Percentiles rank a stretch among this genome's conserved stretches.
Conservation (phyloP, 257 asterid species). For the Rauvolfia tetraphylla region DNA sequence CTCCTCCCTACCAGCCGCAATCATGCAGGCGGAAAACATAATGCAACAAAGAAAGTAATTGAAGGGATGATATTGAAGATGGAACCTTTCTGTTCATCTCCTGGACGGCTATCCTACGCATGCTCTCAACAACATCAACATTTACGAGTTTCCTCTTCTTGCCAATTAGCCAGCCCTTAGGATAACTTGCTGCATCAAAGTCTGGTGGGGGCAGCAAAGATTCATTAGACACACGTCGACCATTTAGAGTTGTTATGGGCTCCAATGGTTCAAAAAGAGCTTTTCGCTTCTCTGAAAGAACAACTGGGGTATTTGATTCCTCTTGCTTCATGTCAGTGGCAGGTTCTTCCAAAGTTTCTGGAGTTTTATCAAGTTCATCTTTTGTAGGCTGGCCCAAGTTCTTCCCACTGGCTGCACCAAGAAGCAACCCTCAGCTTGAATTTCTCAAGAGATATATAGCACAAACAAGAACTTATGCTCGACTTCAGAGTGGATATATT, state of each 20-base stretch:
- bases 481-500: not conserved
- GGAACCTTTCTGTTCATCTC: slow-evolving; percentile 93
- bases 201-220: slow-evolving; percentile 91
- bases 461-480: not conserved
- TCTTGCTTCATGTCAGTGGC: slow-evolving; percentile 44
- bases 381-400: slow-evolving; percentile 31
- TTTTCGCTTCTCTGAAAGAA: slow-evolving; percentile 80
- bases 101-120: slow-evolving; percentile 91
- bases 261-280: slow-evolving; percentile 84
- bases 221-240: slow-evolving; percentile 62
- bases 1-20: not conserved
- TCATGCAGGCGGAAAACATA: not conserved
- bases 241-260: slow-evolving; percentile 39
- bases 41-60: not conserved
- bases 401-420: slow-evolving; percentile 37
- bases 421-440: slow-evolving; percentile 16
- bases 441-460: not conserved
- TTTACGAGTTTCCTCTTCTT: slow-evolving; percentile 94
- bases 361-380: slow-evolving; percentile 16
- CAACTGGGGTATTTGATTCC: slow-evolving; percentile 33
- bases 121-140: slow-evolving; percentile 94
- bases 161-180: slow-evolving; percentile 92
- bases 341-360: slow-evolving; percentile 26
- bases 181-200: slow-evolving; percentile 76
- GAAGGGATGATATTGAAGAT: not conserved